Conservation (phyloP, 2,329 filamentous ascomycete species). For the Anthostomella pinea region DNA sequence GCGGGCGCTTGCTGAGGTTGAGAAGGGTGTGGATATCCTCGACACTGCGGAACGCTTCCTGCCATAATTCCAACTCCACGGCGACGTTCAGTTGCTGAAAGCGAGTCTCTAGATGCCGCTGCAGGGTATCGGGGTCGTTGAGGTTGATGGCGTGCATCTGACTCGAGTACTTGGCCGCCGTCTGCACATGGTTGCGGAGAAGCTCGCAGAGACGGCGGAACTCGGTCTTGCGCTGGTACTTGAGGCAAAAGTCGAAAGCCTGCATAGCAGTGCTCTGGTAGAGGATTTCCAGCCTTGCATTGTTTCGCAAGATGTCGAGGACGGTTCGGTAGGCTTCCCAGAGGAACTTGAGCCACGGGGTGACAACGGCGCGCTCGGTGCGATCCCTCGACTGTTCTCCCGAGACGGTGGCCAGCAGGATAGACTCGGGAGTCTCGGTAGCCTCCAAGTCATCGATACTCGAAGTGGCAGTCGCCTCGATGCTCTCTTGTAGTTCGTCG, state of each 20-base stretch:
- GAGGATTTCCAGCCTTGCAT: slow-evolving; percentile 93
- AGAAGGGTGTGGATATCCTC: slow-evolving; percentile 98
- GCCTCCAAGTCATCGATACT: slow-evolving; percentile 95
- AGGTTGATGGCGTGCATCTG: slow-evolving; percentile 99
- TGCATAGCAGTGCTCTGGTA: slow-evolving; percentile 98
- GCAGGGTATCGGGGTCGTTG: slow-evolving; percentile 93
- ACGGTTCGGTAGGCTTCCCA: slow-evolving; percentile 99
- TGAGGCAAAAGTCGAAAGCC: slow-evolving; percentile 97
- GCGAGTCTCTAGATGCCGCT: slow-evolving; percentile 94
- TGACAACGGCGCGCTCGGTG: slow-evolving; percentile 96
- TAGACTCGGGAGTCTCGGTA: slow-evolving; percentile 95
- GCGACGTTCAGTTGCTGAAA: slow-evolving; percentile 99
- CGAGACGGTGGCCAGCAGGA: slow-evolving; percentile 94
- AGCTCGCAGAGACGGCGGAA: slow-evolving; percentile 98
- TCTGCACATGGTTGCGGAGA: slow-evolving; percentile 97
- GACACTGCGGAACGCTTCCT: slow-evolving; percentile 98
- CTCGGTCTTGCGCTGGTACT: slow-evolving; percentile 98
- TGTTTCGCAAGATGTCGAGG: slow-evolving; percentile 97
- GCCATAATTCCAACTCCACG: slow-evolving; percentile 96
- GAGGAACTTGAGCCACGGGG: slow-evolving; percentile 97
- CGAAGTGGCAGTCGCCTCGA: slow-evolving; percentile 70
- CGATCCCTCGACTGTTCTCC: slow-evolving; percentile 96
- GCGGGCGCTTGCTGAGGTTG: slow-evolving; percentile 94
- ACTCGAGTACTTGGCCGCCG: slow-evolving; percentile 96
- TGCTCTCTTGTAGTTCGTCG: slow-evolving; percentile 85